Base-by-base conservation (phyloP, 2,329 filamentous ascomycete genomes). In the Neonectria magnoliae region DNA sequence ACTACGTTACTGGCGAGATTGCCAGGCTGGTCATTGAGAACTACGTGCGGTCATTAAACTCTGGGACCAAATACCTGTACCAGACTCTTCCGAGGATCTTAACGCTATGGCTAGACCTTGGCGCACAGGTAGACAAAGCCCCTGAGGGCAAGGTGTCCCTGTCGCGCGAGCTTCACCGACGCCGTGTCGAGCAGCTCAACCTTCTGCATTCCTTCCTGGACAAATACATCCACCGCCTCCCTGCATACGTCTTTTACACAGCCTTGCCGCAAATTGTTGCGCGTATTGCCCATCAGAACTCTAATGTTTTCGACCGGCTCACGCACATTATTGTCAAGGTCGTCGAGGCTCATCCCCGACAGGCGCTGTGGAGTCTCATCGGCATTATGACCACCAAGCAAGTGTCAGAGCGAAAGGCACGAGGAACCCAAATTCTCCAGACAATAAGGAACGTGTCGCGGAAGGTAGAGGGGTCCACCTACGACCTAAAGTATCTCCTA, bases 21-120 rank as follows among this genome's bases (percentile, higher is more conserved):
- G 90, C 93, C 2, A 94, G 94, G 75, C 85, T 98, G 16, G 93
- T 99, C 38, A 93, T 98, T 68, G 94, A 98, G 74, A 98, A 97
- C 76, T 98, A 97, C 74, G 84, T 97, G 48, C 89, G 95, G 29
- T 97, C 94, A 3, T 86, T 98, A 48, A 89, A 90, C 29, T 95
- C 91, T 70, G 96, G 96, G 33, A 96, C 93, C 51, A 99, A 98
- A 79, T 98, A 98, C 78, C 88, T 98, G 47, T 97, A 97, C 74
- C 94, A 98, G 78, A 98, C 94, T 0, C 83, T 99, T 36, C 97
- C 96, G 0, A 92, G 97, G 66, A 86, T 98, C 50, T 81, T 99
- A 44, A 99, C 96, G 0, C 84, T 99, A 2, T 99, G 97, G 95
- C 84, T 99, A 41, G 95, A 98, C 73, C 87, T 99, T 66, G 95